Evolutionary conservation across 139 green algal genomes (phyloP), one percentile per base, ranked within the genome.

Genomic region (Micractinium sp.): DNA sequence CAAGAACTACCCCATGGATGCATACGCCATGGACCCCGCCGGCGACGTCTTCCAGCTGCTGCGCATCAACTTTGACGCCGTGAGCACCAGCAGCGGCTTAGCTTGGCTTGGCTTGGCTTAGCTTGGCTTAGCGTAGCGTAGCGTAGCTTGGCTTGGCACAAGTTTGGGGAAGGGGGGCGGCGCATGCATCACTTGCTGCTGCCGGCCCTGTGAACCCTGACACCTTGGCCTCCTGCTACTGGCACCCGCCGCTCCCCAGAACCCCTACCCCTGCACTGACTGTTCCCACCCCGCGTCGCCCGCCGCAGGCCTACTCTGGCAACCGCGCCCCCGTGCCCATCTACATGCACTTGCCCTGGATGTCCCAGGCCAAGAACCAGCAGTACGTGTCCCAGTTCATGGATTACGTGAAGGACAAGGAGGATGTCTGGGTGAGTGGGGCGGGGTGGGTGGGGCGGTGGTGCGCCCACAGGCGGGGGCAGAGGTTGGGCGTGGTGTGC

Each of bases 261-360:
- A 36, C 27, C 29, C 35, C 16, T 53, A 27, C 25, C 31, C 61
- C 13, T 16, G 5, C 79, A 16, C 29, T 31, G 29, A 29, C 60
- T 56, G 31, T 33, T 12, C 20, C 61, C n/a, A n/a, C n/a, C n/a
- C n/a, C n/a, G 0, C 60, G 12, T 13, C 60, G 27, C 0, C n/a
- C 23, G 22, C 7, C 41, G 83, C 83, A 87, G 71, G 41, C 89
- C 1, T 91, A 91, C 56, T n/a, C 25, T 3, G 89, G 89, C 75
- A 91, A 91, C 80, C 87, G 73, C 35, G 89, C 89, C 27, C 89
- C 89, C 53, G 85, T 91, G 47, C 89, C 89, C 61, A 84, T 91
- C 53, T 89, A 81, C 87, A 87, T 91, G 53, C 89, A 91, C 83
- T 41, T 60, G 23, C 83, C 83, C 56, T 91, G 89, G 89, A 80